Conservation (phyloP, 495 filamentous ascomycete genomes). For the Penicillium antarcticum region DNA sequence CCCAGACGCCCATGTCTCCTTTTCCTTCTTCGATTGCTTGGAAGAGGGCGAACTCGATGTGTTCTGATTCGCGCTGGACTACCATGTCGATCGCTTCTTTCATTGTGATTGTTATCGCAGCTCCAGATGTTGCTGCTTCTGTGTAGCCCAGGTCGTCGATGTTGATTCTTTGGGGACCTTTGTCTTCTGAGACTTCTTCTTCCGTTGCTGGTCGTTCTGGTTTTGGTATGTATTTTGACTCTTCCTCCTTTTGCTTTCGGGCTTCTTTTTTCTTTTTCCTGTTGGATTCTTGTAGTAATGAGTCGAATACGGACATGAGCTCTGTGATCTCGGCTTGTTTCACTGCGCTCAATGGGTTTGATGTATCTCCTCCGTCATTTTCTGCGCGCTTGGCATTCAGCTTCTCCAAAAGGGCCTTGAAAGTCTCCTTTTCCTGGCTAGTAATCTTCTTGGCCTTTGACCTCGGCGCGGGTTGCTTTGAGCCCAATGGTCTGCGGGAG, state of each 20-base stretch:
- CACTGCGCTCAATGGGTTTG: conserved; percentile 2
- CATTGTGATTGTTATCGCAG: conserved; percentile 12
- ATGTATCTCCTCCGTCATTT: neutral
- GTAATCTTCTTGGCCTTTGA: conserved; percentile 19
- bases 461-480: neutral
- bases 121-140: conserved; percentile 12
- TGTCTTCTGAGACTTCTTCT: neutral
- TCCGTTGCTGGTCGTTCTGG: conserved; percentile 5
- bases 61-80: conserved; percentile 24
- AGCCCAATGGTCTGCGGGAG: neutral
- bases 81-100: conserved; percentile 25
- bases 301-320: conserved; percentile 29
- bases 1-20: conserved; percentile 70
- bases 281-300: conserved; percentile 19
- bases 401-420: conserved; percentile 24
- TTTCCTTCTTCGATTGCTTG: conserved; percentile 36
- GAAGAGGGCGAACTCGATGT: conserved; percentile 24
- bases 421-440: conserved; percentile 21
- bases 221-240: neutral
- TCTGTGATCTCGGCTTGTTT: conserved; percentile 21
- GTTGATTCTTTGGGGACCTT: conserved; percentile 5
- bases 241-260: neutral
- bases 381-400: conserved; percentile 11
- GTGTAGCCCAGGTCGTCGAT: conserved; percentile 20
- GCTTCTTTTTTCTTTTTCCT: conserved; percentile 1